These are phyloP conservation scores for Syzygium oleosum DNA, from an alignment of 345 rosid genomes.

Conservation along the genomic window DNA sequence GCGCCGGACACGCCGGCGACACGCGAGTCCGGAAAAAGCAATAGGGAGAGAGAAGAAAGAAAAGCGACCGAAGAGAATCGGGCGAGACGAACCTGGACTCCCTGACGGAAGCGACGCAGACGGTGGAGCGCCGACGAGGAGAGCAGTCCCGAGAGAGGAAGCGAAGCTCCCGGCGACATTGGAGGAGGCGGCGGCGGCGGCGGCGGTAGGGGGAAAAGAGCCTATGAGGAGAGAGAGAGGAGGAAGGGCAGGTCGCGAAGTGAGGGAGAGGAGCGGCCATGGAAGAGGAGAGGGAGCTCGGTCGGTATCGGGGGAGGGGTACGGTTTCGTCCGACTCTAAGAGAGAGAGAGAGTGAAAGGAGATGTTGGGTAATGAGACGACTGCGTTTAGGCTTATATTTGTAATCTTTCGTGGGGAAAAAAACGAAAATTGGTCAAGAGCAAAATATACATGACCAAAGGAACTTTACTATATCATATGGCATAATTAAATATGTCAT, in stretches of 20 bases:
- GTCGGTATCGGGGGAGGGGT: constrained; percentile 2
- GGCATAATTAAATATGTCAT: too few species aligned
- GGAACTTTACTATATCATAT: too few species aligned
- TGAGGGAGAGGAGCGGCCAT: constrained; percentile 35
- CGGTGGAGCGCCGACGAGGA: background rate
- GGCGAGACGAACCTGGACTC: background rate
- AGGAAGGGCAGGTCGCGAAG: constrained; percentile 8
- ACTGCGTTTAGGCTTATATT: too few species aligned
- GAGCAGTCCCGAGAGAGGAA: background rate
- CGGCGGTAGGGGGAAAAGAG: constrained; percentile 8
- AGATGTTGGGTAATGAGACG: background rate
- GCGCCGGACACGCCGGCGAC: too few species aligned
- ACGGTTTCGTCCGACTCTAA: too few species aligned
- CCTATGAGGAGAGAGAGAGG: constrained; percentile 18
- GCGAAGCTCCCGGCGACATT: background rate
- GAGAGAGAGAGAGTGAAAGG: too few species aligned
- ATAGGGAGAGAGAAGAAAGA: too few species aligned
- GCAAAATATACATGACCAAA: too few species aligned
- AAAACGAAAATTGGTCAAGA: too few species aligned
- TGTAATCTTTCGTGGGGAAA: too few species aligned
- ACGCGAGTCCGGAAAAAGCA: too few species aligned
- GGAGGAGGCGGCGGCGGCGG: background rate
- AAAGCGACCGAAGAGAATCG: too few species aligned
- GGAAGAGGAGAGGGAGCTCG: constrained; percentile 4
- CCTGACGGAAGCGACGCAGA: background rate